Percentiles rank a stretch among this genome's conserved stretches.
These are phyloP conservation scores for Saccharomyces pastorianus DNA, from an alignment of 1,139 yeast species.

Conservation along the genomic window DNA sequence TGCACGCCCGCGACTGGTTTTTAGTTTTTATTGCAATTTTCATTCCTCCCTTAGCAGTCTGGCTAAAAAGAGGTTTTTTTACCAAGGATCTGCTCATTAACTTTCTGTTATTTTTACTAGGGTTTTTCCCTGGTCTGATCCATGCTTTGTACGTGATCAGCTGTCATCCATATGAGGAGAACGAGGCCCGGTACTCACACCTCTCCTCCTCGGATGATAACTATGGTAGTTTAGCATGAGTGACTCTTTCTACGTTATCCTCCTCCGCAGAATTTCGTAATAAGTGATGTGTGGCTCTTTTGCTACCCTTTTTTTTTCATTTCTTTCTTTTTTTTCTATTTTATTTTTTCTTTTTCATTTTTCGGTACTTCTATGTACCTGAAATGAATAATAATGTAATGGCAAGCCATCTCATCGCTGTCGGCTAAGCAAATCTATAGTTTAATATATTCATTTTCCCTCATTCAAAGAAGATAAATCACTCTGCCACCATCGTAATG, in stretches of 20 bases:
- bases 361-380: neutral
- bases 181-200: constrained; percentile 6
- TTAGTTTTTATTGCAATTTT: constrained; percentile 72
- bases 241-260: neutral
- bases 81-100: constrained; percentile 53
- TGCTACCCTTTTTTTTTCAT: neutral
- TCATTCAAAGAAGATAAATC: neutral
- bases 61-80: constrained; percentile 64
- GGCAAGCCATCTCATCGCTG: neutral
- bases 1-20: constrained; percentile 62
- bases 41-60: constrained; percentile 77
- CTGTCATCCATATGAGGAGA: constrained; percentile 20
- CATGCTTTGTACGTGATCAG: constrained; percentile 48
- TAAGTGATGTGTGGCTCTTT: neutral
- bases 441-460: neutral
- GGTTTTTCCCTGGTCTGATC: constrained; percentile 72
- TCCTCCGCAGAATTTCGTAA: neutral
- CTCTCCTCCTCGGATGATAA: constrained; percentile 9
- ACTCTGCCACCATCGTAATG: constrained; percentile 35
- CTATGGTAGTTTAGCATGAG: constrained; percentile 4
- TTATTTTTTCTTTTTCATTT: neutral
- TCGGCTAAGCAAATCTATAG: neutral
- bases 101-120: constrained; percentile 64
- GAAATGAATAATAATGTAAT: neutral
- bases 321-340: neutral